Percentiles rank a stretch among this genome's conserved stretches.
phyloP scores from a whole-genome alignment of 2,329 filamentous ascomycete genomes.

The Huntiella decipiens region DNA sequence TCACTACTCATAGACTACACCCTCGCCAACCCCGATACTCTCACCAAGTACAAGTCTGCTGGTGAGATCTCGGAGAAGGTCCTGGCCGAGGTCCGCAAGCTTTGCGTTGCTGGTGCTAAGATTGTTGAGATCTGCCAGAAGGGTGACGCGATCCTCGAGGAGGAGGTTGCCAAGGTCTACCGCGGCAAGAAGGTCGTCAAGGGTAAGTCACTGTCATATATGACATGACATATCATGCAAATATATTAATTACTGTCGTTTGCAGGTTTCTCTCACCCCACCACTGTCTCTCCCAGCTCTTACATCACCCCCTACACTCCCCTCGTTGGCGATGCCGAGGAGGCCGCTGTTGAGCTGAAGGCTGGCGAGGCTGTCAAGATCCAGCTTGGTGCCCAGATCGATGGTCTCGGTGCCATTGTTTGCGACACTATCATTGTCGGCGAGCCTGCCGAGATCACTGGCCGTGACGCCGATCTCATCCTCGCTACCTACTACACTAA shows the following conservation, averaged over 20 bases:
- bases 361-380: slow-evolving; percentile 84
- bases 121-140: slow-evolving; percentile 87
- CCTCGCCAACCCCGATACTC: slow-evolving; percentile 77
- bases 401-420: slow-evolving; percentile 90
- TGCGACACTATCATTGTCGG: slow-evolving; percentile 77
- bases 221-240: neutral
- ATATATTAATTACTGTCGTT: slow-evolving; percentile 1
- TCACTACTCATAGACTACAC: slow-evolving; percentile 49
- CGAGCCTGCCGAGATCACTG: slow-evolving; percentile 45
- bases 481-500: slow-evolving; percentile 90
- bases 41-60: slow-evolving; percentile 98
- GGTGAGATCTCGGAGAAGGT: slow-evolving; percentile 92
- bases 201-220: slow-evolving; percentile 32
- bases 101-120: slow-evolving; percentile 70
- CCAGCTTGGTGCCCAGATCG: slow-evolving; percentile 95
- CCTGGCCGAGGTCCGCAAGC: slow-evolving; percentile 59
- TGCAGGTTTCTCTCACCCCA: slow-evolving; percentile 74
- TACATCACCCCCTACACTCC: slow-evolving; percentile 96
- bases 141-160: slow-evolving; percentile 85
- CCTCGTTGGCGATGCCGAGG: slow-evolving; percentile 65
- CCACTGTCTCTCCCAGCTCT: slow-evolving; percentile 81
- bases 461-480: slow-evolving; percentile 68
- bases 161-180: slow-evolving; percentile 90
- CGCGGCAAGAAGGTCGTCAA: slow-evolving; percentile 95
- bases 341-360: slow-evolving; percentile 65